phyloP scores from a whole-genome alignment of 2,329 filamentous ascomycete species.

The Podosphaera fusca region DNA sequence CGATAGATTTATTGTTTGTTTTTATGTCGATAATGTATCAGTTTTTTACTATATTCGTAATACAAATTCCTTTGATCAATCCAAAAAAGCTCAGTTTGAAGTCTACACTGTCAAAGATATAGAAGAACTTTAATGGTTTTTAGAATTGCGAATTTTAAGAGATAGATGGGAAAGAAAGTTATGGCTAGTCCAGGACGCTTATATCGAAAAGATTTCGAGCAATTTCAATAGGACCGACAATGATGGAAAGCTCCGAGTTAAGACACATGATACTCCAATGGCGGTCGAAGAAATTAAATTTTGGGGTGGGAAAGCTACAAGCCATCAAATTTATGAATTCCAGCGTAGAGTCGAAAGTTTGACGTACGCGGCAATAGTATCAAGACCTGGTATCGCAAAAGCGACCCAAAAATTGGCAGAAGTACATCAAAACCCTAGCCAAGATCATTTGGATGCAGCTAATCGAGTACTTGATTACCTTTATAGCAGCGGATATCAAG shows the following conservation, averaged over 20 bases:
- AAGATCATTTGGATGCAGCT: background rate
- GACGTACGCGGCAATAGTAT: background rate
- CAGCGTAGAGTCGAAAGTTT: background rate
- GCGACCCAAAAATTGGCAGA: background rate
- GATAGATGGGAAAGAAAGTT: background rate
- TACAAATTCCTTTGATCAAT: background rate
- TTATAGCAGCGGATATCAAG: background rate
- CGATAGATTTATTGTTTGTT: background rate
- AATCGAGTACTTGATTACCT: background rate
- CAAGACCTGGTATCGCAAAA: background rate
- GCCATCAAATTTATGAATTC: background rate
- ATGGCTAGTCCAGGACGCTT: background rate
- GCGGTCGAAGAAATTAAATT: background rate
- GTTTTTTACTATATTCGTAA: background rate
- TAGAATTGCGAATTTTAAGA: background rate
- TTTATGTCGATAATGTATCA: background rate
- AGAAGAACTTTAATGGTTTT: background rate
- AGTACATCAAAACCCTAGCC: background rate
- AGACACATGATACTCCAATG: background rate
- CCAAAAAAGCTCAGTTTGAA: background rate
- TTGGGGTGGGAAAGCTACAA: background rate
- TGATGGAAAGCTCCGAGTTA: background rate
- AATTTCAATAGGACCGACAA: background rate
- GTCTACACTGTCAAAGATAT: background rate
- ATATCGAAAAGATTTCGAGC: background rate